Evolutionary conservation across 768 basidiomycete genomes (phyloP).

Genomic region (Clitopilus hobsonii): DNA sequence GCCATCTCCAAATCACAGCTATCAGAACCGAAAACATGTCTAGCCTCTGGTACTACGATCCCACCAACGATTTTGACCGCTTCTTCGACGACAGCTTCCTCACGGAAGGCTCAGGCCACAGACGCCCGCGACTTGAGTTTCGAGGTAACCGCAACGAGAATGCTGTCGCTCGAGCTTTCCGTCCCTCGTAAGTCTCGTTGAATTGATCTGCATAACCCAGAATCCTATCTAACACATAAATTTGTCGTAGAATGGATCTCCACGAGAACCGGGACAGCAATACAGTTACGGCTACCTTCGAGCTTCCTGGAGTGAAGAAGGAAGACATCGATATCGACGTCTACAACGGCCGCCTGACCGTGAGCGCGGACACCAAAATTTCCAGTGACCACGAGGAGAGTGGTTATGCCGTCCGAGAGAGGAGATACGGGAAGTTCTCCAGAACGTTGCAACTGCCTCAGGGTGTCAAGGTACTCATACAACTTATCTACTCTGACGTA

Average conservation of each 20-base stretch:
- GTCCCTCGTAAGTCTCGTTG: neutral
- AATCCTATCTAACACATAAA: neutral
- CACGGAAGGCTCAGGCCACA: neutral
- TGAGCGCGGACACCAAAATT: conserved; percentile 45
- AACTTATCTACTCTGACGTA: neutral
- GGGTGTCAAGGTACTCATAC: conserved; percentile 40
- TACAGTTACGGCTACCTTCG: conserved; percentile 54
- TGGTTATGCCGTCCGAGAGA: conserved; percentile 45
- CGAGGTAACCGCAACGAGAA: neutral
- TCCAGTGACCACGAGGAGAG: conserved; percentile 31
- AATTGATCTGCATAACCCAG: neutral
- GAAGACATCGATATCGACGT: conserved; percentile 53
- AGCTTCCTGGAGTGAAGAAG: conserved; percentile 53
- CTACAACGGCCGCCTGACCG: conserved; percentile 42
- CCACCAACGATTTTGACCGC: neutral
- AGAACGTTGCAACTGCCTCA: conserved; percentile 48
- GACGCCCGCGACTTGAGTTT: neutral
- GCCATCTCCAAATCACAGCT: neutral
- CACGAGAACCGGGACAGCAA: conserved; percentile 46
- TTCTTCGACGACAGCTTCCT: neutral
- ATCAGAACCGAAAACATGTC: neutral
- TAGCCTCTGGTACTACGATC: neutral
- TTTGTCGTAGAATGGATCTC: conserved; percentile 46
- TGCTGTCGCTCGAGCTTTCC: neutral
- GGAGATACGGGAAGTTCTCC: conserved; percentile 42